phyloP scores from a whole-genome alignment of 1,284 basidiomycete species.

The Blastosporella zonata region DNA sequence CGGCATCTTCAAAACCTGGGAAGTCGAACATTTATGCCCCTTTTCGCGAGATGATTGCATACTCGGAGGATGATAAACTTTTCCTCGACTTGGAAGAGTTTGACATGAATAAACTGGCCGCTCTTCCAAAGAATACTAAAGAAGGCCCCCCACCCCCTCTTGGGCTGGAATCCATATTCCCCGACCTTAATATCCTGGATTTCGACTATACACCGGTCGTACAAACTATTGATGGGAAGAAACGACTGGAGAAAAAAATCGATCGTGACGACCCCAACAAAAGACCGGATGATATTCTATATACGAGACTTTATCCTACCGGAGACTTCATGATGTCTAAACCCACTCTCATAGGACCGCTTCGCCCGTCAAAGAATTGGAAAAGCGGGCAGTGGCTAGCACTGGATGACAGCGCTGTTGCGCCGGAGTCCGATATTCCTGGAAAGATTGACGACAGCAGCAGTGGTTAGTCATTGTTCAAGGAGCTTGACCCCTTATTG shows the following conservation, averaged over 20 bases:
- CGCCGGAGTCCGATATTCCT: constrained; percentile 44
- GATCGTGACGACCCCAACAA: constrained; percentile 71
- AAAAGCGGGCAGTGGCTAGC: constrained; percentile 57
- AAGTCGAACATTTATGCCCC: constrained; percentile 49
- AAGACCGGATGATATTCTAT: constrained; percentile 63
- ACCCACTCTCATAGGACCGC: constrained; percentile 64
- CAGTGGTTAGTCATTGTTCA: constrained; percentile 34
- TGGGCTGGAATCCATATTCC: constrained; percentile 60
- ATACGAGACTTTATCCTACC: constrained; percentile 62
- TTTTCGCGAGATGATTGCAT: constrained; percentile 57
- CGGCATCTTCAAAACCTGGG: constrained; percentile 32
- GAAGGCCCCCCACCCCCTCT: constrained; percentile 35
- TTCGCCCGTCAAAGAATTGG: constrained; percentile 68
- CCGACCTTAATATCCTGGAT: constrained; percentile 54
- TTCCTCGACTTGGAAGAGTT: constrained; percentile 57
- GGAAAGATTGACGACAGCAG: constrained; percentile 44
- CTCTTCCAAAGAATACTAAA: constrained; percentile 22
- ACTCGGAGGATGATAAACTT: constrained; percentile 54
- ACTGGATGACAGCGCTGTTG: constrained; percentile 53
- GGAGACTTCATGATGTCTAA: constrained; percentile 66
- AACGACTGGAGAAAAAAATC: constrained; percentile 52
- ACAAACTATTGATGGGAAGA: constrained; percentile 40
- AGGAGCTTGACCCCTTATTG: not conserved
- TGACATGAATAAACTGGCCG: constrained; percentile 22
- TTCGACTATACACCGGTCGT: constrained; percentile 42